phyloP scores from a whole-genome alignment of 768 basidiomycete genomes.

The Russula ochroleuca region DNA sequence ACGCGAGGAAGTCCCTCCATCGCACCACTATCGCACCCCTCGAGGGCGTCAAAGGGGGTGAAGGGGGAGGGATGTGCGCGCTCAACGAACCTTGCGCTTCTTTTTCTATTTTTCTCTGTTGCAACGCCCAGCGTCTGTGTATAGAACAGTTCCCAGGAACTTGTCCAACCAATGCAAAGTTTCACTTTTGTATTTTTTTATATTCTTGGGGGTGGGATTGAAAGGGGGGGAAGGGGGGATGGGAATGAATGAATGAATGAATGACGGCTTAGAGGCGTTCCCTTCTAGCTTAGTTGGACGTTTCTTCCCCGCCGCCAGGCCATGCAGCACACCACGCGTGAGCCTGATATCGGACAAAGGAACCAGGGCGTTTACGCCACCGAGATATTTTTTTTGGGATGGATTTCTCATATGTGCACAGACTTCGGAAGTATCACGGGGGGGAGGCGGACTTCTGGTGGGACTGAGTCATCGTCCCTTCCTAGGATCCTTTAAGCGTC shows the following conservation, averaged over 20 bases:
- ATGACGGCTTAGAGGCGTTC: constrained; percentile 12
- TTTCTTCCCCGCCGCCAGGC: constrained; percentile 1
- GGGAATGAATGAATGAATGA: neutral
- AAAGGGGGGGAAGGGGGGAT: neutral
- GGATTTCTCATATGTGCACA: neutral
- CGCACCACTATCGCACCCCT: neutral
- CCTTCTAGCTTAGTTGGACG: neutral
- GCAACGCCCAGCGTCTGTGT: constrained; percentile 6
- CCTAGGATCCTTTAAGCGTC: constrained; percentile 3
- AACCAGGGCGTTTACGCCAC: constrained; percentile 1
- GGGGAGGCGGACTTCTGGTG: neutral
- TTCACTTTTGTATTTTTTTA: neutral
- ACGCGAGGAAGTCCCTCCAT: neutral
- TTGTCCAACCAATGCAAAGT: neutral
- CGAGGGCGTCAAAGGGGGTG: neutral
- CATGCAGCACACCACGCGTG: neutral
- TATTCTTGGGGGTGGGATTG: neutral
- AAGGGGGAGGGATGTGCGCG: neutral
- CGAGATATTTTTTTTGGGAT: neutral
- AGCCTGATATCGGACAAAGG: constrained; percentile 1
- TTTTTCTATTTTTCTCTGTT: constrained; percentile 10
- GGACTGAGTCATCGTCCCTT: constrained; percentile 3
- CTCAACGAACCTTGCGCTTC: constrained; percentile 1
- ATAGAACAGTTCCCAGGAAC: constrained; percentile 5
- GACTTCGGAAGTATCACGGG: constrained; percentile 19